Percentiles rank a stretch among this genome's conserved stretches.
Evolutionary conservation across 768 basidiomycete species (phyloP).

Genomic region (Crepidotus variabilis): DNA sequence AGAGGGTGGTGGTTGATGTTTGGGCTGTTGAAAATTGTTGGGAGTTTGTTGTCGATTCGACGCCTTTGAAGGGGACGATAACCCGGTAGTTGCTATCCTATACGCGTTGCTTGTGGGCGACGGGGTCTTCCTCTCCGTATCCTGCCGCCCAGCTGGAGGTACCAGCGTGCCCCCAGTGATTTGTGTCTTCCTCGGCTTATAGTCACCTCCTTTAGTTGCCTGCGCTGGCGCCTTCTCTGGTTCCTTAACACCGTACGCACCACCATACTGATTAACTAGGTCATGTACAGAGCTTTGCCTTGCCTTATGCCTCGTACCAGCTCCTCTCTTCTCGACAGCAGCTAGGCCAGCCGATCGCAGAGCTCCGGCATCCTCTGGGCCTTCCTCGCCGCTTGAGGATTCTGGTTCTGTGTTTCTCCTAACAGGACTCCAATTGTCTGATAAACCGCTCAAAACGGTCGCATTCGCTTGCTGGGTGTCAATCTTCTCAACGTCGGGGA

Average conservation of each 20-base stretch:
- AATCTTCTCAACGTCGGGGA: constrained; percentile 29
- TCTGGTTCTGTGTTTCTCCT: constrained; percentile 27
- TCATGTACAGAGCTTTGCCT: constrained; percentile 84
- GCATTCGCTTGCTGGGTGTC: constrained; percentile 15
- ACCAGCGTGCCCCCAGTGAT: neutral
- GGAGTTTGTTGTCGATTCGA: constrained; percentile 8
- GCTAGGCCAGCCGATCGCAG: constrained; percentile 19
- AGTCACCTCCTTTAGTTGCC: constrained; percentile 10
- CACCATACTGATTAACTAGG: constrained; percentile 76
- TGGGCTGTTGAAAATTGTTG: constrained; percentile 11
- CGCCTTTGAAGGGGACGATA: constrained; percentile 7
- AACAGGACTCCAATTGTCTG: constrained; percentile 50
- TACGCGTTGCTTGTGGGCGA: constrained; percentile 13
- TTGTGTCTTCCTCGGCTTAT: constrained; percentile 12
- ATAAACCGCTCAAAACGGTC: constrained; percentile 17
- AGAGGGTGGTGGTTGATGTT: constrained; percentile 13
- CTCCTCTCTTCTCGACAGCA: constrained; percentile 15
- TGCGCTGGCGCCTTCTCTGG: neutral
- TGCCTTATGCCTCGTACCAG: constrained; percentile 40
- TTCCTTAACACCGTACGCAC: constrained; percentile 37
- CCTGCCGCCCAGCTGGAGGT: constrained; percentile 5
- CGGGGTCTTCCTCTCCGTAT: constrained; percentile 11
- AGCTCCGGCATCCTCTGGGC: constrained; percentile 41
- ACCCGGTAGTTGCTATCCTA: constrained; percentile 1
- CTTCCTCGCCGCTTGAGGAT: constrained; percentile 60